Evolutionary conservation across 257 asterid species (phyloP), one percentile per base, ranked within the genome.

Genomic region (Jacaranda copaia): DNA sequence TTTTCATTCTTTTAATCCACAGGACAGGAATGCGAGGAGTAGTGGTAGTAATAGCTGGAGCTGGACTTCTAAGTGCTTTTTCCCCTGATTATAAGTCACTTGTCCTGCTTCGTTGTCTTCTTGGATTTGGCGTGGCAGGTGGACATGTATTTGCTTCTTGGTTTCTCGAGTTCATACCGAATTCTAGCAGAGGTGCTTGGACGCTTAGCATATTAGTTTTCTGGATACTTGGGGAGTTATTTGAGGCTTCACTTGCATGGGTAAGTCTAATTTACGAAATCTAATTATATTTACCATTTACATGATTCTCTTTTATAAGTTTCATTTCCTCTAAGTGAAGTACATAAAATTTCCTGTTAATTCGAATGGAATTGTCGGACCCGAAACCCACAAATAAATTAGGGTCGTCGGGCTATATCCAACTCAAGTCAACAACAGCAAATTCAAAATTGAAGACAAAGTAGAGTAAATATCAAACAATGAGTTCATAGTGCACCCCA

Each of bases 211-310:
- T 84, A 15, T 38, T 81, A 14, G 35, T 65, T 59, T 88, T 83
- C 68, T 88, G 86, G 86, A 78, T 84, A 6, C 62, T 71, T 63
- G 92, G 90, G 76, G 82, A 82, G 7, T 18, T 84, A 32, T 5
- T 82, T 49, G 92, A 86, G 61, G 90, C 89, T 70, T 74, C 76
- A 14, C 78, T 88, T 35, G 90, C 88, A 4, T 88, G 90, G 90
- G 90, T 88, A 86, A n/a, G 61, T 55, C 10, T 5, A 42, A 42
- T 8, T 42, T 5, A 42, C 8, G 1, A 8, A 42, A 42, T 42
- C 6, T 42, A 42, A 42, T 42, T 42, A 42, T 42, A 42, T 4
- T 8, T 42, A 5, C 5, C 8, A 1, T 42, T 5, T 42, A 8
- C 7, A 42, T 42, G 8, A 42, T 42, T 25, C 1, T 25, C 32